Evolutionary conservation across 495 filamentous ascomycete genomes (phyloP).

Genomic region (Endocarpon pusillum): DNA sequence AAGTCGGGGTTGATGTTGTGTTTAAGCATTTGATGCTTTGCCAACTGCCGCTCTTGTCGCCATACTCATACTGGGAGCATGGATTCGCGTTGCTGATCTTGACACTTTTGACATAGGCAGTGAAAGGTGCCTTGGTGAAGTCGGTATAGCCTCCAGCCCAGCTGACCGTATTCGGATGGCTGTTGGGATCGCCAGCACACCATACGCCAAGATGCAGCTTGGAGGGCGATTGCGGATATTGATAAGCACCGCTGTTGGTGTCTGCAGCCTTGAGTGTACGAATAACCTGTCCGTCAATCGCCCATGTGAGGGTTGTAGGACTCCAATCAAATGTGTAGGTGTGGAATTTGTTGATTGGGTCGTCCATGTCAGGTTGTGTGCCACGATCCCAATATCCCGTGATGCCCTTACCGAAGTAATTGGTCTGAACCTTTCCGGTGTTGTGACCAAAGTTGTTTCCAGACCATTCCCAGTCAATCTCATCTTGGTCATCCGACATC

Average conservation of each 20-base stretch:
- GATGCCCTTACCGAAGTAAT: slow-evolving; percentile 55
- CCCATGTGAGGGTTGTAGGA: slow-evolving; percentile 58
- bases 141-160: slow-evolving; percentile 73
- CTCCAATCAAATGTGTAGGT: slow-evolving; percentile 91
- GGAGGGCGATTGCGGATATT: slow-evolving; percentile 88
- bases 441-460: slow-evolving; percentile 29
- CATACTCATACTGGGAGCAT: slow-evolving; percentile 51
- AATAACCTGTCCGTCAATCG: slow-evolving; percentile 51
- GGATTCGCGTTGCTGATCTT: slow-evolving; percentile 48
- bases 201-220: slow-evolving; percentile 72
- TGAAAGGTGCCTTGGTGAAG: slow-evolving; percentile 57
- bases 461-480: slow-evolving; percentile 73
- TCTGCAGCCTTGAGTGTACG: slow-evolving; percentile 45
- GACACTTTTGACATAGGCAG: slow-evolving; percentile 56
- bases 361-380: slow-evolving; percentile 39
- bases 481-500: slow-evolving; percentile 80
- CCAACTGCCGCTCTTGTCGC: slow-evolving; percentile 46
- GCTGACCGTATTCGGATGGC: slow-evolving; percentile 40
- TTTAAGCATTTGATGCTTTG: slow-evolving; percentile 46
- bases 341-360: slow-evolving; percentile 49
- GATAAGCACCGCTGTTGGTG: slow-evolving; percentile 38
- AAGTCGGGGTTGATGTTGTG: slow-evolving; percentile 1
- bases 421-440: slow-evolving; percentile 54
- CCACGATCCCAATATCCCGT: slow-evolving; percentile 46
- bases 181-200: slow-evolving; percentile 65